These are phyloP conservation scores for Rugonectria rugulosa DNA, from an alignment of 2,329 filamentous ascomycete genomes.

Conservation along the genomic window DNA sequence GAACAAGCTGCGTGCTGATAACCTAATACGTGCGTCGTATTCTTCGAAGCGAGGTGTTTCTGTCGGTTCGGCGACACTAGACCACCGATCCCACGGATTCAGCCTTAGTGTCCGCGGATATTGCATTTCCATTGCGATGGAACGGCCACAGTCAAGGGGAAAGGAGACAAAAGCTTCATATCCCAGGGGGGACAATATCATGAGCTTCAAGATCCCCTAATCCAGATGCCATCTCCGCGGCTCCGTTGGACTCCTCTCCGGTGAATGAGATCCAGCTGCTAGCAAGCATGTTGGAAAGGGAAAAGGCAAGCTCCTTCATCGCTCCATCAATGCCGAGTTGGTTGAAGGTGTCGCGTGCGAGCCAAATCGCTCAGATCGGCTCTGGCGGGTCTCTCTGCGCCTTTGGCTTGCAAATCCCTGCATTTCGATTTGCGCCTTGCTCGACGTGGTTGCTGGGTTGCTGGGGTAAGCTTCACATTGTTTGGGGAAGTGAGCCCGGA, in stretches of 20 bases:
- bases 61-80: background rate
- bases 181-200: slow-evolving; percentile 1
- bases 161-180: background rate
- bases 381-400: slow-evolving; percentile 30
- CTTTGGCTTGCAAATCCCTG: slow-evolving; percentile 36
- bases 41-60: slow-evolving; percentile 12
- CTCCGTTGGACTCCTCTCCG: slow-evolving; percentile 6
- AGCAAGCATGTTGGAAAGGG: background rate
- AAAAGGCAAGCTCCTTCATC: background rate
- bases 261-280: slow-evolving; percentile 6
- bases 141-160: background rate
- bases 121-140: background rate
- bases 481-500: background rate
- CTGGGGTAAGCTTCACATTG: slow-evolving; percentile 16
- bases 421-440: slow-evolving; percentile 32
- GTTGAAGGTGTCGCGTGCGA: slow-evolving; percentile 36
- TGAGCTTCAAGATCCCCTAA: slow-evolving; percentile 1
- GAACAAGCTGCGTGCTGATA: slow-evolving; percentile 23
- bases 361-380: slow-evolving; percentile 39
- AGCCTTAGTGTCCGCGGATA: background rate
- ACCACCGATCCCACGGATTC: background rate
- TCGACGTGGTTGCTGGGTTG: slow-evolving; percentile 29
- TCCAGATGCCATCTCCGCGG: slow-evolving; percentile 15
- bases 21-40: too few species aligned
- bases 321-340: slow-evolving; percentile 32